Percentiles rank a stretch among this genome's conserved stretches.
phyloP scores from a whole-genome alignment of 1,284 basidiomycete species.

The Mycosarcoma maydis region DNA sequence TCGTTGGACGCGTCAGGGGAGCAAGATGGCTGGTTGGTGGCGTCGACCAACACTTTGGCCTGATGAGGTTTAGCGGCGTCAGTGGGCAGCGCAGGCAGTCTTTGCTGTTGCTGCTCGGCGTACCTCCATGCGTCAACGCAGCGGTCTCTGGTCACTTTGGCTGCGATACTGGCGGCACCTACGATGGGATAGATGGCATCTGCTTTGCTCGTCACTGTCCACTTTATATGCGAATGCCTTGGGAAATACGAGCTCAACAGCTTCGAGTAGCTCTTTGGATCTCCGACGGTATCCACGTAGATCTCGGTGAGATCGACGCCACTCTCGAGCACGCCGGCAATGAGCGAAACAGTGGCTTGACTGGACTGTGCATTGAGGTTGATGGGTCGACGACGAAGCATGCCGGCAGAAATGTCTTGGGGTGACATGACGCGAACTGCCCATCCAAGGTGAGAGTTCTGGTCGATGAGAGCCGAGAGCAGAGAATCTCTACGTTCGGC shows the following conservation, averaged over 20 bases:
- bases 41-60: slow-evolving; percentile 13
- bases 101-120: slow-evolving; percentile 62
- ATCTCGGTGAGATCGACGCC: slow-evolving; percentile 89
- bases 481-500: slow-evolving; percentile 69
- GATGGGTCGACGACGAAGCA: slow-evolving; percentile 83
- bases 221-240: slow-evolving; percentile 69
- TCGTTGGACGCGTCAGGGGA: background rate
- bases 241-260: slow-evolving; percentile 54
- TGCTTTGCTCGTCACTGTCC: slow-evolving; percentile 91
- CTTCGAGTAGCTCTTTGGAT: slow-evolving; percentile 80
- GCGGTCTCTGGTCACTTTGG: slow-evolving; percentile 92
- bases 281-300: slow-evolving; percentile 94
- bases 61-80: no score
- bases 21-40: slow-evolving; percentile 8
- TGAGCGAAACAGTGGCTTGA: slow-evolving; percentile 87
- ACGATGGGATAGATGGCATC: slow-evolving; percentile 96
- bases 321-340: slow-evolving; percentile 80
- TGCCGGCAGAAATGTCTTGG: slow-evolving; percentile 87
- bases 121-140: slow-evolving; percentile 85
- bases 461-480: slow-evolving; percentile 59
- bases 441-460: slow-evolving; percentile 72
- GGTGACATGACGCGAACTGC: slow-evolving; percentile 84
- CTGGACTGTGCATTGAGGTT: slow-evolving; percentile 94
- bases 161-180: slow-evolving; percentile 92
- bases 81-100: background rate